Conservation (phyloP, 2,329 filamentous ascomycete genomes). For the Emmonsiellopsis sp. region DNA sequence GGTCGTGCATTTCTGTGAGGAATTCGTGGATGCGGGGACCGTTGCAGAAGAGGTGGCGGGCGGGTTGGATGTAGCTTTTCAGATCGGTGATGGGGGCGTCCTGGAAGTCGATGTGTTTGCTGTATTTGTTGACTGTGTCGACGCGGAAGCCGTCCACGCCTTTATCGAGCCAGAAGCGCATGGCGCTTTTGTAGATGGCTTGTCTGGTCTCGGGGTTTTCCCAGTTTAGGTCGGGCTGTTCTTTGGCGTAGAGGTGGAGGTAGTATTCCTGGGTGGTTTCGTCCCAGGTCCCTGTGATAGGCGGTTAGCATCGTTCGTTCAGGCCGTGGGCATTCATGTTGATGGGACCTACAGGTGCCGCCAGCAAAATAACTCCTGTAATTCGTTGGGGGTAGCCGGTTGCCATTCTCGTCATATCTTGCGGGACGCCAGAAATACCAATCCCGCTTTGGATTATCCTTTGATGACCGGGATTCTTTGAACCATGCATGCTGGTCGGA, state of each 20-base stretch:
- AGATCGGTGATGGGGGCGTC: conserved; percentile 48
- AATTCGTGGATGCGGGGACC: conserved; percentile 62
- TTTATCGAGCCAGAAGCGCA: conserved; percentile 64
- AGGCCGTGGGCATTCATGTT: not conserved
- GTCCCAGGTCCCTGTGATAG: conserved; percentile 48
- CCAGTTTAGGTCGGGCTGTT: conserved; percentile 74
- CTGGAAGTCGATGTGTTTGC: conserved; percentile 34
- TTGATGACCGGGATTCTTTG: conserved; percentile 49
- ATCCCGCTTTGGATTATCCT: conserved; percentile 50
- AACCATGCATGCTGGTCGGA: conserved; percentile 61
- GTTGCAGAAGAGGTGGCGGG: conserved; percentile 52
- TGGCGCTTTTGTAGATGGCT: conserved; percentile 57
- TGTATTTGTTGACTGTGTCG: conserved; percentile 59
- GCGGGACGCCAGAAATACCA: conserved; percentile 51
- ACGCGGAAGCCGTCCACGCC: conserved; percentile 62
- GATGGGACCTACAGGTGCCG: conserved; percentile 39
- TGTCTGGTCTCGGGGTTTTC: conserved; percentile 54
- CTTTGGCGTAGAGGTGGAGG: conserved; percentile 59
- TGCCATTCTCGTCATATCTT: conserved; percentile 42
- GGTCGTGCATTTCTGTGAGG: conserved; percentile 53
- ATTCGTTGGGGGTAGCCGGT: conserved; percentile 59
- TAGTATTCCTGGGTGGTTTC: conserved; percentile 61
- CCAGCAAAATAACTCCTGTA: conserved; percentile 56
- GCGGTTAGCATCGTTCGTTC: not conserved
- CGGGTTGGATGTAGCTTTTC: conserved; percentile 40